Evolutionary conservation across 192 early-diverging fungal species (phyloP), one percentile per base, ranked within the genome.

Genomic region (Linnemannia schmuckeri): DNA sequence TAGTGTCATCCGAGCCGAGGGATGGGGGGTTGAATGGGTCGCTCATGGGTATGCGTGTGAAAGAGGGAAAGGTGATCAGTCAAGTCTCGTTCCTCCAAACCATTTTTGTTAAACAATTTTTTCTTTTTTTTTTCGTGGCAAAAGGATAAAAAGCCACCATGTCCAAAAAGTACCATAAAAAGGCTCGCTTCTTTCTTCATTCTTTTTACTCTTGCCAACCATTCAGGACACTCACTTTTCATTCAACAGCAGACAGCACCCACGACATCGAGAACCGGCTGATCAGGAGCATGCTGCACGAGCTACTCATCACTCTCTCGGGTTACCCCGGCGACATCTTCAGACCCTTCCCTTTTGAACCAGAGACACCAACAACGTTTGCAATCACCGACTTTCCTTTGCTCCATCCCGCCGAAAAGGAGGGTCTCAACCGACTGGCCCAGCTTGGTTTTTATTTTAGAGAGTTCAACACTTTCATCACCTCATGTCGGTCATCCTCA

Each of bases 241-340:
- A 66, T 66, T 66, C 61, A 33, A 66, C 30, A 33, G 15, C 12
- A 24, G 27, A 66, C 30, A 33, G 24, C 55, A n/a, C 17, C 55
- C 22, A 27, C 24, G 55, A 57, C 24, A 10, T 66, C 30, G 27
- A 66, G 30, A 30, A 66, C 24, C 0, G 10, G 6, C 30, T 66
- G 61, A 33, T 30, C 42, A 72, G 41, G 47, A 74, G 30, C 40
- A 95, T 95, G 94, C 88, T 95, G n/a, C 95, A 96, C 85, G 95
- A 96, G 88, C 81, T 95, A 63, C 91, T 96, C 44, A 81, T 94
- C 73, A 89, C 90, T 24, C 89, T 96, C 27, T 90, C 92, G 17
- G 95, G 95, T 22, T 89, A 91, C 44, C 89, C 94, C 17, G 94
- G 94, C 33, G 95, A 94, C 74, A 89, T 96, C 63, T 96, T 96